Base-by-base conservation (phyloP, 331 rosid species). In the Acacia concinna region DNA sequence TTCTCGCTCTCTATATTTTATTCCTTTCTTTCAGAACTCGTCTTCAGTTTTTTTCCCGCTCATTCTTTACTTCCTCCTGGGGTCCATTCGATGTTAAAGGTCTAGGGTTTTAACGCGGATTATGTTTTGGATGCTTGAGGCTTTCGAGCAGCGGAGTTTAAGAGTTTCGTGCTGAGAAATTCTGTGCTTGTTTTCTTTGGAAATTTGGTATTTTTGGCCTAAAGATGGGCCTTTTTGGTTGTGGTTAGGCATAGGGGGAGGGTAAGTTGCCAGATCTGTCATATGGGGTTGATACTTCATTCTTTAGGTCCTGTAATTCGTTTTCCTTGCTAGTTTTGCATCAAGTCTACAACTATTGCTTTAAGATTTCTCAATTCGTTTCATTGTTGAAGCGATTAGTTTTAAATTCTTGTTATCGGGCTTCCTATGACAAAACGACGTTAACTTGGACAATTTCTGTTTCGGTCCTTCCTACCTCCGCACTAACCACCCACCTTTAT, bases 181-280 rank as follows among this genome's bases (percentile, higher is more conserved):
- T 37, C 49, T 46, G 63, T 49, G 14, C 25, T 65, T 64, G 0
- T 10, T 21, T 73, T 18, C 49, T 40, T 35, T 17, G 5, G 6
- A 4, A 47, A n/a, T 15, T 73, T 69, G 7, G 38, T 38, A 40
- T 37, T 73, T 5, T 54, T 8, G 30, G 77, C 71, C 25, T 20
- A 1, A 51, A 37, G 66, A 15, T 28, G 38, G 2, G 69, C 1
- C 34, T 52, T 68, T 54, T 0, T 25, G 8, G 47, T 49, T 76
- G 11, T 34, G 35, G 59, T 49, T 25, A 14, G 77, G 68, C 63
- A 73, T 79, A 44, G 57, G 76, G 70, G 44, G 73, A 25, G 9
- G 35, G 44, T 0, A 57, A 60, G 30, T 72, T 38, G 44, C 77
- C 78, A 77, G 87, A 86, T 83, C 85, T 73, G 81, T 35, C 41